Conservation (phyloP, 108 stramenopile genomes). For the Nitzschia sp. region DNA sequence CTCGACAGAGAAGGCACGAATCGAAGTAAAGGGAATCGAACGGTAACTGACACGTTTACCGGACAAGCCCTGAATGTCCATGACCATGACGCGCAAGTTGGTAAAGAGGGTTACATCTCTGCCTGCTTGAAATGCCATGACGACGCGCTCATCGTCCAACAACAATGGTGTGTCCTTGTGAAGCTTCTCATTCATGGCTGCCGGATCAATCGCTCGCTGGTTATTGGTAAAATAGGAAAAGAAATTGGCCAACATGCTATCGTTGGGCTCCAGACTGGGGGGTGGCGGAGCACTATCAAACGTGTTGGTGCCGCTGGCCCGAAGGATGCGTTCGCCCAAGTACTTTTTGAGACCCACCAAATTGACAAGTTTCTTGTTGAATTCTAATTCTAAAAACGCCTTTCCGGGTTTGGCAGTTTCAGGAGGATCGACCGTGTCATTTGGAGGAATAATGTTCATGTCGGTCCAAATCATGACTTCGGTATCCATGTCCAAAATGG, state of each 20-base stretch:
- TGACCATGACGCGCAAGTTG: constrained; percentile 37
- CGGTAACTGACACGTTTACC: constrained; percentile 60
- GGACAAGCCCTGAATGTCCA: constrained; percentile 45
- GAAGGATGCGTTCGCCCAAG: constrained; percentile 32
- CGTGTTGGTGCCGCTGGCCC: constrained; percentile 27
- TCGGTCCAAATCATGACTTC: constrained; percentile 56
- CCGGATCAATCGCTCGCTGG: constrained; percentile 53
- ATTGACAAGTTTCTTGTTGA: constrained; percentile 71
- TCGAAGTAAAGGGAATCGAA: constrained; percentile 49
- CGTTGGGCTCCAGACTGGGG: constrained; percentile 15
- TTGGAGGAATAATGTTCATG: constrained; percentile 6
- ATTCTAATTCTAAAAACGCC: constrained; percentile 58
- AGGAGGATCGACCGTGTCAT: not conserved
- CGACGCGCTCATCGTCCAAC: constrained; percentile 57
- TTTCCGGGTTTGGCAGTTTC: constrained; percentile 22
- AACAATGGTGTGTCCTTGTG: constrained; percentile 43
- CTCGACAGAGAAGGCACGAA: constrained; percentile 59
- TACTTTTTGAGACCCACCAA: constrained; percentile 54
- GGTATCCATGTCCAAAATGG: constrained; percentile 56
- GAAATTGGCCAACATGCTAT: constrained; percentile 10
- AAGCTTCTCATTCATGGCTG: constrained; percentile 40
- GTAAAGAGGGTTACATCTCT: constrained; percentile 58
- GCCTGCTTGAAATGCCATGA: constrained; percentile 67
- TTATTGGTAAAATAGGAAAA: constrained; percentile 48
- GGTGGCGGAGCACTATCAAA: not conserved